A percentile compares a stretch with the other conserved stretches of the same genome.
phyloP scores from a whole-genome alignment of 768 basidiomycete genomes.

The Lepiota subincarnata region DNA sequence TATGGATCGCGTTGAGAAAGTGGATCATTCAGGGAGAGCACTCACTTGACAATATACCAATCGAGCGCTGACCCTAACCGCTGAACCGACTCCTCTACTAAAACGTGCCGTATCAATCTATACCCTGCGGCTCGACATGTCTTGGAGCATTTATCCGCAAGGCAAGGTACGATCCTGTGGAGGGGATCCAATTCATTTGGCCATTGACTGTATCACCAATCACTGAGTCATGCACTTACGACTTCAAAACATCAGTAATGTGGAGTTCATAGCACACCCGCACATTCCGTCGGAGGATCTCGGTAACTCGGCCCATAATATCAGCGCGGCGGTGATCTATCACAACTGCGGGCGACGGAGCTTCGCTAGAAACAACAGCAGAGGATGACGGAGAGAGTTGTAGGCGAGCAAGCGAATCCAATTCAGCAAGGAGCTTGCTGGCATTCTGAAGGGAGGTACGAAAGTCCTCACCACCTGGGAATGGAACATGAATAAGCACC shows the following conservation, averaged over 20 bases:
- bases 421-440: slow-evolving; percentile 49
- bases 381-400: slow-evolving; percentile 25
- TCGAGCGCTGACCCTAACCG: slow-evolving; percentile 68
- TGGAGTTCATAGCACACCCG: slow-evolving; percentile 76
- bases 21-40: not conserved
- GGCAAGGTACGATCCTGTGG: slow-evolving; percentile 66
- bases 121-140: slow-evolving; percentile 80
- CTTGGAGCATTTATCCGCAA: slow-evolving; percentile 71
- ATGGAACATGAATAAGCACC: not conserved
- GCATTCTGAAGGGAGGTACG: slow-evolving; percentile 69
- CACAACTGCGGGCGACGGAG: slow-evolving; percentile 33
- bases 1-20: not conserved
- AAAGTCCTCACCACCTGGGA: slow-evolving; percentile 57
- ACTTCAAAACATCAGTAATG: slow-evolving; percentile 64
- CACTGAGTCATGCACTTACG: slow-evolving; percentile 44
- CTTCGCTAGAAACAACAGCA: slow-evolving; percentile 24
- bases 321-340: slow-evolving; percentile 56
- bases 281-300: slow-evolving; percentile 62
- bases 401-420: slow-evolving; percentile 42
- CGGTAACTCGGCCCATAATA: slow-evolving; percentile 59
- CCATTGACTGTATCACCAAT: not conserved
- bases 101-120: slow-evolving; percentile 71
- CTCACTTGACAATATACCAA: slow-evolving; percentile 87
- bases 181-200: not conserved
- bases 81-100: slow-evolving; percentile 76